Conservation (phyloP, 2,329 filamentous ascomycete genomes). For the Aschersonia sp. region DNA sequence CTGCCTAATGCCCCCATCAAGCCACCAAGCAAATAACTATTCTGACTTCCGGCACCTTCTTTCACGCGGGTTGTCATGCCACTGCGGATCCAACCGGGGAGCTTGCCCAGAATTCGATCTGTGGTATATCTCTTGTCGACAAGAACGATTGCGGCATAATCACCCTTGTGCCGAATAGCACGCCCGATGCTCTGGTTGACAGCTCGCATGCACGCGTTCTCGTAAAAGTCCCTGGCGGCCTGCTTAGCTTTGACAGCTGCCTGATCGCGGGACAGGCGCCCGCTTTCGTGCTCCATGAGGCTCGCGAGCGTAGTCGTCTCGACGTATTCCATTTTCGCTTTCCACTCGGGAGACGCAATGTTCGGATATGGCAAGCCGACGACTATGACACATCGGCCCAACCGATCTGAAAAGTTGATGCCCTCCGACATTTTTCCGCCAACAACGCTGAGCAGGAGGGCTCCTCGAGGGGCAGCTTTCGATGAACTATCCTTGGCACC, state of each 20-base stretch:
- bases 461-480: conserved; percentile 35
- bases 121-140: conserved; percentile 69
- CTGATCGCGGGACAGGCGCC: conserved; percentile 8
- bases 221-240: conserved; percentile 66
- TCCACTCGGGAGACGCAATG: conserved; percentile 79
- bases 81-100: conserved; percentile 78
- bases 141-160: conserved; percentile 84
- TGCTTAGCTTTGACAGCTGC: conserved; percentile 28
- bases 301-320: conserved; percentile 40
- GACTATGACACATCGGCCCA: conserved; percentile 83
- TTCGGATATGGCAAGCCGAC: conserved; percentile 90
- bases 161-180: conserved; percentile 73
- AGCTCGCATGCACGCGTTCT: conserved; percentile 90
- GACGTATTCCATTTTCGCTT: conserved; percentile 77
- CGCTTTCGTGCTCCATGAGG: conserved; percentile 11
- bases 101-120: conserved; percentile 57
- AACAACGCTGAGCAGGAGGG: conserved; percentile 76
- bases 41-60: conserved; percentile 30
- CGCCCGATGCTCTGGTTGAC: conserved; percentile 95
- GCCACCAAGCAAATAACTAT: conserved; percentile 26
- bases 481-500: background rate
- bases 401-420: conserved; percentile 89
- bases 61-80: conserved; percentile 37
- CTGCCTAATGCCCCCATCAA: conserved; percentile 41
- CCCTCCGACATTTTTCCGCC: conserved; percentile 93